Percentiles rank a stretch among this genome's conserved stretches.
These are phyloP conservation scores for Ophiocordyceps unilateralis DNA, from an alignment of 2,329 filamentous ascomycete genomes.

Conservation along the genomic window DNA sequence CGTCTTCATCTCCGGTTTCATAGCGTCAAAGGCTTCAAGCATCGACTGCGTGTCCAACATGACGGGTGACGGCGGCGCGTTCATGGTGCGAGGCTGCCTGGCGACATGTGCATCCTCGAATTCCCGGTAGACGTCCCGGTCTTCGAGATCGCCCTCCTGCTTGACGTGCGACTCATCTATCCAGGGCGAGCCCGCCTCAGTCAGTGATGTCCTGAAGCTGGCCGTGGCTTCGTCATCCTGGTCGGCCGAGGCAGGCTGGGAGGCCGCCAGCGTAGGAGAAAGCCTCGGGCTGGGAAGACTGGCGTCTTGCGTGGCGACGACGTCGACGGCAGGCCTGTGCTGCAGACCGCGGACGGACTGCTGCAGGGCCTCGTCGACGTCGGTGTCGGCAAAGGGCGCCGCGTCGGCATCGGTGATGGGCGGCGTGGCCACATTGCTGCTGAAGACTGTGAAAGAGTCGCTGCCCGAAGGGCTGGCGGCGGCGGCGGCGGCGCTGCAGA, in stretches of 20 bases:
- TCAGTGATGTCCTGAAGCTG: conserved; percentile 14
- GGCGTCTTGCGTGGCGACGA: conserved; percentile 63
- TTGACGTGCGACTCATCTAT: conserved; percentile 24
- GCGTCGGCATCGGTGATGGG: conserved; percentile 58
- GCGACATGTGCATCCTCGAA: conserved; percentile 7
- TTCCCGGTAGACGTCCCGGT: conserved; percentile 1
- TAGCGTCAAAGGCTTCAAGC: conserved; percentile 76
- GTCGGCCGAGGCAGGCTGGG: conserved; percentile 31
- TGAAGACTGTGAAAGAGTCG: conserved; percentile 42
- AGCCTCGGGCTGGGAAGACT: conserved; percentile 88
- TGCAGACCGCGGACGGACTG: conserved; percentile 28
- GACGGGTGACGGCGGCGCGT: conserved; percentile 8
- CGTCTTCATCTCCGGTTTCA: conserved; percentile 82
- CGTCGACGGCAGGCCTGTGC: conserved; percentile 42
- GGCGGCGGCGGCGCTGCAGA: conserved; percentile 22
- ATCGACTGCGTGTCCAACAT: conserved; percentile 72
- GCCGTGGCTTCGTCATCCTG: conserved; percentile 21
- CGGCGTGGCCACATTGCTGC: conserved; percentile 51
- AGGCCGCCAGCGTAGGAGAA: conserved; percentile 74
- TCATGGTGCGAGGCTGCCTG: neutral
- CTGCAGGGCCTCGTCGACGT: conserved; percentile 30
- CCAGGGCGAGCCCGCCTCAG: conserved; percentile 17
- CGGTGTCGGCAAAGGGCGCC: conserved; percentile 37
- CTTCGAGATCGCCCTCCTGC: conserved; percentile 8
- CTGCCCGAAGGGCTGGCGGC: conserved; percentile 34